Evolutionary conservation across 169 alveolate genomes (phyloP).

Genomic region (Eimeria maxima): DNA sequence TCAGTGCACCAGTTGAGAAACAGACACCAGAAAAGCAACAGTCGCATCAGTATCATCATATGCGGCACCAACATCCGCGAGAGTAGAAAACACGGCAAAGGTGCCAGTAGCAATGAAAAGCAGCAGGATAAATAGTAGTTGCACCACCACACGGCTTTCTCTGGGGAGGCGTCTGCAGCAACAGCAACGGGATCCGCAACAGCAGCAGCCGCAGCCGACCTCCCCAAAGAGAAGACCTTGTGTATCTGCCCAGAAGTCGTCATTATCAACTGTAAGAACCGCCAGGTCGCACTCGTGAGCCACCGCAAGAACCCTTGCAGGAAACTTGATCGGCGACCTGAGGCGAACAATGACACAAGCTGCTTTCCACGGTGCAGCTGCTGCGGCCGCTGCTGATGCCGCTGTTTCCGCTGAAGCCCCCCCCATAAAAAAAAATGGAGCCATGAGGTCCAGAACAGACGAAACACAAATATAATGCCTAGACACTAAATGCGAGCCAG

Average conservation of each 20-base stretch:
- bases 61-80: background rate
- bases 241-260: conserved; percentile 89
- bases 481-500: too few species aligned
- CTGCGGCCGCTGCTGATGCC: conserved; percentile 45
- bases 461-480: background rate
- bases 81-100: background rate
- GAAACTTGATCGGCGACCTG: conserved; percentile 85
- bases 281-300: conserved; percentile 94
- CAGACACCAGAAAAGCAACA: background rate
- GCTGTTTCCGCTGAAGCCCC: background rate
- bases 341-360: background rate
- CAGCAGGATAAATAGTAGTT: background rate
- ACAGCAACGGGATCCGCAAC: conserved; percentile 9
- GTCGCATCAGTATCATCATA: conserved; percentile 14
- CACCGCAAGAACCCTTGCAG: conserved; percentile 87
- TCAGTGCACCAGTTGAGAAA: background rate
- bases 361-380: background rate
- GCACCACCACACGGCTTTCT: background rate
- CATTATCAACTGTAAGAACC: conserved; percentile 89
- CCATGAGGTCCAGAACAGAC: background rate
- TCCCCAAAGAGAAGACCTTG: conserved; percentile 89
- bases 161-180: background rate
- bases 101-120: background rate
- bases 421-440: background rate
- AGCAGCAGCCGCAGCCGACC: conserved; percentile 55